Conservation (phyloP, 108 stramenopile species). For the Mayamaea pseudoterrestris region DNA sequence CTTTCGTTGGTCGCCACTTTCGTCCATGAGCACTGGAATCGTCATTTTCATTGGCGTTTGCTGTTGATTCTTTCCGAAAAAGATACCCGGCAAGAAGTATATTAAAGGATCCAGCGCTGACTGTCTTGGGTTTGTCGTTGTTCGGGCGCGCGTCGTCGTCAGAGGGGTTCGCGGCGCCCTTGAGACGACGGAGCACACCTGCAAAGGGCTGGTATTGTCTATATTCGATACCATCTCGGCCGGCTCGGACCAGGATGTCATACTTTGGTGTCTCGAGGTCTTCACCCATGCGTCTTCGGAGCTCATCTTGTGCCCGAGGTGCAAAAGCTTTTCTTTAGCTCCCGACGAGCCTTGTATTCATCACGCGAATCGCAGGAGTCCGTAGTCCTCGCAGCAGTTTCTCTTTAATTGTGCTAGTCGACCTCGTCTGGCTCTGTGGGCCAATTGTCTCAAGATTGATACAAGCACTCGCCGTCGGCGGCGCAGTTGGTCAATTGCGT, state of each 20-base stretch:
- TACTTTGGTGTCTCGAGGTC: slow-evolving; percentile 77
- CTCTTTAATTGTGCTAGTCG: slow-evolving; percentile 23
- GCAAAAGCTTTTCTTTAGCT: too few relatives aligned
- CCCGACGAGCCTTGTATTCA: slow-evolving; percentile 34
- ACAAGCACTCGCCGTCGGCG: slow-evolving; percentile 34
- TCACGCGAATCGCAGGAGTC: slow-evolving; percentile 14
- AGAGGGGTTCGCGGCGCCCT: slow-evolving; percentile 24
- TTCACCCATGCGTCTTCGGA: too few relatives aligned
- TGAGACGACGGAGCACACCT: slow-evolving; percentile 65
- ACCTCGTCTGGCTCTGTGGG: slow-evolving; percentile 1
- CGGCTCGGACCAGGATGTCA: slow-evolving; percentile 42
- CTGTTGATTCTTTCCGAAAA: slow-evolving; percentile 87
- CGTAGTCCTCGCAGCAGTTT: slow-evolving; percentile 16
- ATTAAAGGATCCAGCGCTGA: slow-evolving; percentile 69
- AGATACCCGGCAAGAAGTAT: slow-evolving; percentile 86
- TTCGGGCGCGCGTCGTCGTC: slow-evolving; percentile 16
- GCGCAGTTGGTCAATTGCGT: too few relatives aligned
- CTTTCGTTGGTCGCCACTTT: slow-evolving; percentile 44
- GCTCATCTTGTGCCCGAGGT: too few relatives aligned
- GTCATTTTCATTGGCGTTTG: slow-evolving; percentile 88
- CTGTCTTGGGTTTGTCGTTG: too few relatives aligned
- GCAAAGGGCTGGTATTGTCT: slow-evolving; percentile 68
- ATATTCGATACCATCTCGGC: slow-evolving; percentile 35
- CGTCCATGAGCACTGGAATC: slow-evolving; percentile 73
- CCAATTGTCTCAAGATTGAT: slow-evolving; percentile 15